Base-by-base conservation (phyloP, 129 eudicot species). In the Solidago caesia region DNA sequence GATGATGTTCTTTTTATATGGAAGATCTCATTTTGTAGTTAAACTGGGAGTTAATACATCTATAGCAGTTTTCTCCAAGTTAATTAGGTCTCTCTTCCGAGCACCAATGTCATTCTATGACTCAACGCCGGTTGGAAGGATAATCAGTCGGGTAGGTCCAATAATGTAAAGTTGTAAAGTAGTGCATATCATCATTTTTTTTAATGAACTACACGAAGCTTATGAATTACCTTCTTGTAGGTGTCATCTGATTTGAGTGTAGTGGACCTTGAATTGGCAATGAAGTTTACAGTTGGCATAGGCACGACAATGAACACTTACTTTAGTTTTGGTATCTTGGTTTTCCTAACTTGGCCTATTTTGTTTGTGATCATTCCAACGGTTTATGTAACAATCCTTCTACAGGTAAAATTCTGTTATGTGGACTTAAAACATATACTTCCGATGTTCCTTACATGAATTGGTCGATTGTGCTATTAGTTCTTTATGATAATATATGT, bases 61-160 rank as follows among this genome's bases (percentile, higher is more conserved):
- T 11, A 63, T 70, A 49, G 70, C 90, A 4, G 72, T 84, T 13
- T 91, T 91, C 58, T 73, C 80, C 25, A 76, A 80, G 82, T 61
- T 89, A 26, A 72, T 91, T 55, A 79, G 14, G 3, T 88, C 92
- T 44, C 81, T 88, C 59, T 88, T 86, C 72, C 85, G 87, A 29
- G 97, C 97, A 25, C 92, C 97, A 6, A 91, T 88, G 92, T 84
- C 90, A 2, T 91, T 86, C 68, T 91, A 72, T 71, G 97, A 91
- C 81, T 84, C 97, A 8, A 91, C 97, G 0, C 97, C 97, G 47
- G 74, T 91, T 44, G 97, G 97, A 84, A 86, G 97, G 74, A 91
- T 91, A 69, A 86, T 91, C 7, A 91, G 92, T 71, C 87, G 97
- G 84, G 97, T 91, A 88, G 74, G 84, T 64, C 64, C 53, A 25